phyloP scores from a whole-genome alignment of 2,329 filamentous ascomycete genomes.

The Curvularia sp. region DNA sequence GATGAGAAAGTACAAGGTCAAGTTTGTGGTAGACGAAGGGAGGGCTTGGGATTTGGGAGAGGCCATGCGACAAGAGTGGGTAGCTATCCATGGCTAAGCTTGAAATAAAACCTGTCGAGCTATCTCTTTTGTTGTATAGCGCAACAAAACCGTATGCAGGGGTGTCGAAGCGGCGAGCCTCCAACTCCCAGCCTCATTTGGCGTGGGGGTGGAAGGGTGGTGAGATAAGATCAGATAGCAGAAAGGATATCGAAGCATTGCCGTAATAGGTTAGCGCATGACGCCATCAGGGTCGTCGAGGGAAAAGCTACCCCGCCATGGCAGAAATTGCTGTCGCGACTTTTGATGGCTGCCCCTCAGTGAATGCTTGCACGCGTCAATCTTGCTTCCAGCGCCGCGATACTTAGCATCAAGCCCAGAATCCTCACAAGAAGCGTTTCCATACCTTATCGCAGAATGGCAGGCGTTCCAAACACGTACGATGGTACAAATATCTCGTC shows the following conservation, averaged over 20 bases:
- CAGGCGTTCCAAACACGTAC: slow-evolving; percentile 45
- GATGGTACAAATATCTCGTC: slow-evolving; percentile 31
- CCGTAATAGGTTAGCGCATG: slow-evolving; percentile 23
- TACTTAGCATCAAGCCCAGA: neutral
- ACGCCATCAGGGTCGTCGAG: slow-evolving; percentile 34
- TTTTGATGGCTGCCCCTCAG: slow-evolving; percentile 12
- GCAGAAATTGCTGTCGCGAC: slow-evolving; percentile 31
- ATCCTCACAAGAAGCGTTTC: slow-evolving; percentile 25
- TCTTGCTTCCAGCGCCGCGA: slow-evolving; percentile 1
- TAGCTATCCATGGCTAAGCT: slow-evolving; percentile 9
- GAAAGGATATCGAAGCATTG: neutral
- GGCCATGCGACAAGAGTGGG: slow-evolving; percentile 13
- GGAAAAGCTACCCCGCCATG: slow-evolving; percentile 30
- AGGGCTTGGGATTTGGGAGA: slow-evolving; percentile 16
- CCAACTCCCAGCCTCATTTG: neutral
- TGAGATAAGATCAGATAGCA: neutral
- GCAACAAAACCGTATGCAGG: neutral
- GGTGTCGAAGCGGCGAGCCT: neutral
- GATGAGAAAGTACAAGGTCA: slow-evolving; percentile 17
- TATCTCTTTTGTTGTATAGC: too few relatives aligned
- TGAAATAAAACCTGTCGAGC: neutral
- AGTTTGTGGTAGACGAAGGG: slow-evolving; percentile 27
- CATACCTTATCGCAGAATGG: slow-evolving; percentile 44
- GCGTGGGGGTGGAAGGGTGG: too few relatives aligned
- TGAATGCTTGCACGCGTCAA: slow-evolving; percentile 30